Evolutionary conservation across 148 eudicot genomes (phyloP).

Genomic region (Spergularia bocconei): DNA sequence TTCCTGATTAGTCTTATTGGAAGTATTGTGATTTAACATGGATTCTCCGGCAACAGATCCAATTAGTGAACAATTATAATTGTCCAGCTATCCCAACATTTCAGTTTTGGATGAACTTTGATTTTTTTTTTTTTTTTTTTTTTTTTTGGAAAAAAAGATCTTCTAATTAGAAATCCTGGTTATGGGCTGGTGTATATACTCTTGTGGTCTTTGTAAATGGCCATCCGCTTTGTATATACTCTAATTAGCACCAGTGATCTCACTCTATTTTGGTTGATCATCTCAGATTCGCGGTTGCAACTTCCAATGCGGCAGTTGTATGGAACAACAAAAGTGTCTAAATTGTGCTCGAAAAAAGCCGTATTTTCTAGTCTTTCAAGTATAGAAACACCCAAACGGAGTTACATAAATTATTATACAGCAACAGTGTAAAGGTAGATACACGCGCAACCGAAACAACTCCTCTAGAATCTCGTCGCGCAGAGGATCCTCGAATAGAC

Average conservation of each 20-base stretch:
- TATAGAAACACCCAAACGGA: background rate
- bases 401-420: too few species aligned
- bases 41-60: constrained; percentile 14
- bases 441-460: too few species aligned
- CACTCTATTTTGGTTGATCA: background rate
- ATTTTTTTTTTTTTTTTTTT: constrained; percentile 1
- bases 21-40: constrained; percentile 28
- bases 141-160: background rate
- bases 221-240: constrained; percentile 35
- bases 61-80: constrained; percentile 11
- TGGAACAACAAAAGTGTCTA: too few species aligned
- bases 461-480: too few species aligned
- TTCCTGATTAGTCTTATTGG: constrained; percentile 19
- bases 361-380: background rate
- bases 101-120: constrained; percentile 3
- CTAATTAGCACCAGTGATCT: constrained; percentile 5
- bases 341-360: too few species aligned
- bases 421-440: too few species aligned
- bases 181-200: constrained; percentile 31
- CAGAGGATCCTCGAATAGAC: too few species aligned
- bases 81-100: background rate
- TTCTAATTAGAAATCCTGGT: constrained; percentile 27
- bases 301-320: too few species aligned
- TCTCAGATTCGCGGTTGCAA: too few species aligned
- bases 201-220: constrained; percentile 32